Evolutionary conservation across 1,139 yeast genomes (phyloP).

Genomic region (Saccharomyces hybrid): DNA sequence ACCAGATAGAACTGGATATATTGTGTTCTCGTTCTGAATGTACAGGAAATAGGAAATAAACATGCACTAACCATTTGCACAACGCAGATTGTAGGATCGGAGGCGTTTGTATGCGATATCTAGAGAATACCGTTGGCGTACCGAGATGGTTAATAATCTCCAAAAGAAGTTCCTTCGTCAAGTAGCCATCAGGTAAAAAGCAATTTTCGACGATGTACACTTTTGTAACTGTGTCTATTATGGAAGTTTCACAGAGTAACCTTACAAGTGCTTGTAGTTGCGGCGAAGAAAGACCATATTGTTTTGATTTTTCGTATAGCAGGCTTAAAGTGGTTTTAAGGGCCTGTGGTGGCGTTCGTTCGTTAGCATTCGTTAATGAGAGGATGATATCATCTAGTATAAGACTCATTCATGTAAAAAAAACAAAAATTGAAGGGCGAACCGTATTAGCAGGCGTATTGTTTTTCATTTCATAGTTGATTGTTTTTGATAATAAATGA

Average conservation of each 20-base stretch:
- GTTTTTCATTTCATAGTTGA: background rate
- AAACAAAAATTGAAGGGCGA: background rate
- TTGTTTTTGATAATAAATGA: background rate
- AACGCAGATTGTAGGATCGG: constrained; percentile 29
- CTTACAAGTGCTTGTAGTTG: constrained; percentile 14
- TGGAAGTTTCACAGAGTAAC: constrained; percentile 16
- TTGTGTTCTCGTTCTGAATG: constrained; percentile 18
- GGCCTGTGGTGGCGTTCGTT: constrained; percentile 10
- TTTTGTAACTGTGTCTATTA: constrained; percentile 17
- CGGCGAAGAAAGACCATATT: constrained; percentile 17
- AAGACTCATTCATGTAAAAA: constrained; percentile 5
- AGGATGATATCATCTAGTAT: constrained; percentile 7
- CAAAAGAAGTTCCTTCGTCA: constrained; percentile 26
- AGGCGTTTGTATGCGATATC: constrained; percentile 14
- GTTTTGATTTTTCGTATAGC: constrained; percentile 12
- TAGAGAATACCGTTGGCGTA: constrained; percentile 15
- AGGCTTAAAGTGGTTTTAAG: constrained; percentile 11
- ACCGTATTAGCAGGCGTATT: background rate
- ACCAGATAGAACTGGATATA: constrained; percentile 32
- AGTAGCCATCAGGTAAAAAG: constrained; percentile 30
- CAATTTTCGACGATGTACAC: constrained; percentile 26
- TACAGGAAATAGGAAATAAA: constrained; percentile 23
- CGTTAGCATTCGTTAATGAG: constrained; percentile 3
- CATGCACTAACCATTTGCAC: constrained; percentile 36
- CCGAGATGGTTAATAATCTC: constrained; percentile 31